Evolutionary conservation across 768 basidiomycete genomes (phyloP).

Genomic region (Gymnopilus junonius): DNA sequence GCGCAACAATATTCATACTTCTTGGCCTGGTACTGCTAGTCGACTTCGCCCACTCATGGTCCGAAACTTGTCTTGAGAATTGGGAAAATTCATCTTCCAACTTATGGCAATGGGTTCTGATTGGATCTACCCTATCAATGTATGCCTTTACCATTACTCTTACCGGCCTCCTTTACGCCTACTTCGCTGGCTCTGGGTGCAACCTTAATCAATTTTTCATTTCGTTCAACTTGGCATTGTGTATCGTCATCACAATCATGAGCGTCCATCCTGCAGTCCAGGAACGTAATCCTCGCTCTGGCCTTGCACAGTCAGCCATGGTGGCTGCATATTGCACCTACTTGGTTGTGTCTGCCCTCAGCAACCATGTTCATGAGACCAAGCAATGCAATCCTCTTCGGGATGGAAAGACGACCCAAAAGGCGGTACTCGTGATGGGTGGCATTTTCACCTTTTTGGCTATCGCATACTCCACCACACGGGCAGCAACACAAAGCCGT

Average conservation of each 20-base stretch:
- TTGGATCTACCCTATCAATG: conserved; percentile 90
- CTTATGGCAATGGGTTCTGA: conserved; percentile 95
- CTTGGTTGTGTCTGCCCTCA: conserved; percentile 90
- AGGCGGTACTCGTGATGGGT: conserved; percentile 87
- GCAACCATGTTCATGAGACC: conserved; percentile 81
- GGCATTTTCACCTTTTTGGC: conserved; percentile 97
- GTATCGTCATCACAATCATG: conserved; percentile 77
- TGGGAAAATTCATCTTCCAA: conserved; percentile 89
- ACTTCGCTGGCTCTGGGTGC: conserved; percentile 88
- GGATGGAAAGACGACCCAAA: conserved; percentile 70
- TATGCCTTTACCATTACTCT: conserved; percentile 85
- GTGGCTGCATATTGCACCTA: conserved; percentile 99
- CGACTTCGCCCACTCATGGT: conserved; percentile 99
- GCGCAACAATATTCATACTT: conserved; percentile 93
- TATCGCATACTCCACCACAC: conserved; percentile 95
- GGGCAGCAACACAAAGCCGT: conserved; percentile 94
- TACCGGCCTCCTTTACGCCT: conserved; percentile 88
- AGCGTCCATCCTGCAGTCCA: conserved; percentile 88
- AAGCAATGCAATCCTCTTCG: conserved; percentile 88
- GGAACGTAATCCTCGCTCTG: conserved; percentile 91
- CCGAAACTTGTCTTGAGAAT: conserved; percentile 93
- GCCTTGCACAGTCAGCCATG: conserved; percentile 94
- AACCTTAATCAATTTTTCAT: conserved; percentile 97
- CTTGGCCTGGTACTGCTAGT: conserved; percentile 96
- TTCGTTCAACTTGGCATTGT: conserved; percentile 87